Percentiles rank a stretch among this genome's conserved stretches.
Evolutionary conservation across 1,284 basidiomycete species (phyloP).

Genomic region (Cryptococcus amylolentus): DNA sequence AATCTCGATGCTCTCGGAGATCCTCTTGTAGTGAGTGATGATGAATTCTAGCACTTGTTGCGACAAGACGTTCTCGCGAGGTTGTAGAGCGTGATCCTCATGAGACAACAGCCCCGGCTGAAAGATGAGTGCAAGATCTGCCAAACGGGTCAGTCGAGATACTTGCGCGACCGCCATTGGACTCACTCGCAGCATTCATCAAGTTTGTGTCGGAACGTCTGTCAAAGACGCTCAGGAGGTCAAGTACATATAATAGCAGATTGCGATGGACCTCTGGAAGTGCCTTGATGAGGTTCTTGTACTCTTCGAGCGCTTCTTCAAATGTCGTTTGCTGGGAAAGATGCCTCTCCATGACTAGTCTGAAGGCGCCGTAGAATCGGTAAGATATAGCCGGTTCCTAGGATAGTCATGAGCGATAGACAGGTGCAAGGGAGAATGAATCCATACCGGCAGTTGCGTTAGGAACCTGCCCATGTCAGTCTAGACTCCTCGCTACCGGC

Average conservation of each 20-base stretch:
- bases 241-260: constrained; percentile 90
- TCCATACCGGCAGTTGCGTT: constrained; percentile 87
- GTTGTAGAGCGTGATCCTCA: constrained; percentile 75
- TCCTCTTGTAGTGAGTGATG: constrained; percentile 53
- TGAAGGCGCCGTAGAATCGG: neutral
- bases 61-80: constrained; percentile 76
- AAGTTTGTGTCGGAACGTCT: constrained; percentile 86
- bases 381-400: constrained; percentile 41
- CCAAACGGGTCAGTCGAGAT: neutral
- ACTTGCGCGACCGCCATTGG: constrained; percentile 1
- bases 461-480: constrained; percentile 58
- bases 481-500: neutral
- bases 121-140: constrained; percentile 91
- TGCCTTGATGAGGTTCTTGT: constrained; percentile 76
- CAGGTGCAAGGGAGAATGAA: neutral
- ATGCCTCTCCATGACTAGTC: neutral
- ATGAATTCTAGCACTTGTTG: constrained; percentile 92
- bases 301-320: constrained; percentile 67
- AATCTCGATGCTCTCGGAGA: neutral
- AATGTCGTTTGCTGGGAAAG: constrained; percentile 40
- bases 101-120: constrained; percentile 88
- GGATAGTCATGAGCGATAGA: neutral
- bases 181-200: constrained; percentile 89
- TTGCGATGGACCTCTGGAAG: constrained; percentile 89
- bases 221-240: constrained; percentile 90